These are phyloP conservation scores for Cryptococcus sp. DNA, from an alignment of 1,284 basidiomycete species.

Conservation along the genomic window DNA sequence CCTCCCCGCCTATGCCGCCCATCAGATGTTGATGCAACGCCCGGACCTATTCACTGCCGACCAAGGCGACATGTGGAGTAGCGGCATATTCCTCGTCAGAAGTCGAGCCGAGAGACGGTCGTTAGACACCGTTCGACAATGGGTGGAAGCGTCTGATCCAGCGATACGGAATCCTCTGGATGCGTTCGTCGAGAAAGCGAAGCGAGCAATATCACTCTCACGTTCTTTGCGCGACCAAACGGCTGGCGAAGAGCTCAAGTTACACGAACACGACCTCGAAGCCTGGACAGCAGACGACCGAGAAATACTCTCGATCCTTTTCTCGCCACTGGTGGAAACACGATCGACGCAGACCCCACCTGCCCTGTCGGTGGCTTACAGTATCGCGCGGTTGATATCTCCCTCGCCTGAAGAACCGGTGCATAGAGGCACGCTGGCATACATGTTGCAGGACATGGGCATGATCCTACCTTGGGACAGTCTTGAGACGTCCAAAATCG, in stretches of 20 bases:
- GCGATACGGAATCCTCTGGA: constrained; percentile 51
- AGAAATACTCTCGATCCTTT: constrained; percentile 67
- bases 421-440: constrained; percentile 54
- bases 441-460: constrained; percentile 67
- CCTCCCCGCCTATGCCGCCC: constrained; percentile 63
- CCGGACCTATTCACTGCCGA: constrained; percentile 67
- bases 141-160: constrained; percentile 56
- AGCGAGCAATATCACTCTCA: constrained; percentile 52
- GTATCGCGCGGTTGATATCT: constrained; percentile 66
- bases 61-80: constrained; percentile 60
- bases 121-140: constrained; percentile 60
- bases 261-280: constrained; percentile 29
- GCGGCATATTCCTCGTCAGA: constrained; percentile 69
- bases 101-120: constrained; percentile 64
- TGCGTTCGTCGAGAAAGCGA: constrained; percentile 65
- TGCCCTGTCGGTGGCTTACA: constrained; percentile 60
- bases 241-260: constrained; percentile 31
- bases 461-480: constrained; percentile 71
- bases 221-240: constrained; percentile 35
- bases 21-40: constrained; percentile 71
- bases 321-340: constrained; percentile 62
- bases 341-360: constrained; percentile 68
- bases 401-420: constrained; percentile 53
- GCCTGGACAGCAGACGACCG: constrained; percentile 64
- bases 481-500: constrained; percentile 41